A percentile compares a stretch with the other conserved stretches of the same genome.
phyloP scores from a whole-genome alignment of 164 flowering plant genomes.

The Umbilicus rupestris region DNA sequence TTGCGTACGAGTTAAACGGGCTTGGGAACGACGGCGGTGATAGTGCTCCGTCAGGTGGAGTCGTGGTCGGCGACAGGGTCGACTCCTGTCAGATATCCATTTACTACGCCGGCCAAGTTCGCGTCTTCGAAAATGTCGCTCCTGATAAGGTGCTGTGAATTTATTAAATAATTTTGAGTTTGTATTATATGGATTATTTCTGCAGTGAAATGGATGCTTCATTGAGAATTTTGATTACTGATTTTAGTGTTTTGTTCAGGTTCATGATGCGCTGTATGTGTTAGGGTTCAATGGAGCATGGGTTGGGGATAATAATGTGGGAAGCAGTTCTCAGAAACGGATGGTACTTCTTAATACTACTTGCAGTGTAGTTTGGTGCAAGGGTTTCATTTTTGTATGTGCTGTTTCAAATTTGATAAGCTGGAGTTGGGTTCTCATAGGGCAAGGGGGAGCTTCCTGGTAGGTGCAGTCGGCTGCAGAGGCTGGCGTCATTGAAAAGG shows the following conservation, averaged over 20 bases:
- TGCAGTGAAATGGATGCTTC: not conserved
- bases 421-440: slow-evolving; percentile 7
- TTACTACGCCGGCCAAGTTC: not conserved
- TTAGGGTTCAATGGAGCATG: not conserved
- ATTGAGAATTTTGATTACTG: not conserved
- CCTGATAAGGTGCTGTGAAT: not conserved
- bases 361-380: not conserved
- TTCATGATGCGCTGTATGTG: slow-evolving; percentile 1
- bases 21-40: not conserved
- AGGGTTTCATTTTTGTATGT: not conserved
- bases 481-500: slow-evolving; percentile 24
- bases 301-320: not conserved
- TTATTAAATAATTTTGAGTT: not conserved
- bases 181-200: not conserved
- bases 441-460: slow-evolving; percentile 15
- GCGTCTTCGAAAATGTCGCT: not conserved
- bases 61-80: not conserved
- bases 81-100: not conserved
- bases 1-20: not conserved
- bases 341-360: not conserved
- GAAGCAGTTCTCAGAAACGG: not conserved
- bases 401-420: not conserved
- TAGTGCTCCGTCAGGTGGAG: not conserved
- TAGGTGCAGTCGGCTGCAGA: slow-evolving; percentile 16
- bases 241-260: not conserved